Evolutionary conservation across 805 yeast genomes (phyloP).

Genomic region (Yamadazyma paraphyllophila): DNA sequence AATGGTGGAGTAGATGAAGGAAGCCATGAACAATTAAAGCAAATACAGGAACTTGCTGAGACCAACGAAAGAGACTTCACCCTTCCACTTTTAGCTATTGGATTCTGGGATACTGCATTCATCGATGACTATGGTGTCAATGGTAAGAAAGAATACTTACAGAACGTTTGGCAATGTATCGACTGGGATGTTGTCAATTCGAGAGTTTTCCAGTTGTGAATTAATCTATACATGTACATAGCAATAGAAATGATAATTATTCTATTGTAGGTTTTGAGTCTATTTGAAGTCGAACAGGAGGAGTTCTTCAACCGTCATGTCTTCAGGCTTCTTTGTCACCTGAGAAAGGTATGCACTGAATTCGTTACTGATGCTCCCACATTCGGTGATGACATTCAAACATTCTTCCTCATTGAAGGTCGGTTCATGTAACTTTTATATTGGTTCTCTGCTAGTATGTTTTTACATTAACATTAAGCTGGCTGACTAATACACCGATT

Average conservation of each 20-base stretch:
- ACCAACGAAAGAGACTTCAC: conserved; percentile 54
- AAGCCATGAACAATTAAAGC: conserved; percentile 47
- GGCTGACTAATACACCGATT: too few species aligned
- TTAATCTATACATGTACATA: conserved; percentile 5
- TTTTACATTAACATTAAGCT: too few species aligned
- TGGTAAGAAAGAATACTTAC: conserved; percentile 70
- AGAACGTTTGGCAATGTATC: conserved; percentile 71
- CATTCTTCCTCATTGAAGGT: conserved; percentile 27
- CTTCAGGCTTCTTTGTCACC: conserved; percentile 15
- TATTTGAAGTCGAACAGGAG: conserved; percentile 15
- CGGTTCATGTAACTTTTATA: too few species aligned
- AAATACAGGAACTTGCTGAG: conserved; percentile 41
- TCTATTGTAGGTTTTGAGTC: background rate
- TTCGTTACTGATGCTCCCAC: conserved; percentile 23
- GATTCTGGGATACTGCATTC: conserved; percentile 90
- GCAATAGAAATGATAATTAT: background rate
- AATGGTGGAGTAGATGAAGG: conserved; percentile 65
- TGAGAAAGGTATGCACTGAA: conserved; percentile 19
- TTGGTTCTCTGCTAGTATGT: too few species aligned
- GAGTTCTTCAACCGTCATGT: conserved; percentile 19
- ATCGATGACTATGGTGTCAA: conserved; percentile 77
- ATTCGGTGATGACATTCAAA: conserved; percentile 24
- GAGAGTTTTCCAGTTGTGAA: conserved; percentile 42
- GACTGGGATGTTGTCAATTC: conserved; percentile 77
- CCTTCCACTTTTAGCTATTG: conserved; percentile 73